Conservation (phyloP, 2,329 filamentous ascomycete genomes). For the Apiospora phragmitis region DNA sequence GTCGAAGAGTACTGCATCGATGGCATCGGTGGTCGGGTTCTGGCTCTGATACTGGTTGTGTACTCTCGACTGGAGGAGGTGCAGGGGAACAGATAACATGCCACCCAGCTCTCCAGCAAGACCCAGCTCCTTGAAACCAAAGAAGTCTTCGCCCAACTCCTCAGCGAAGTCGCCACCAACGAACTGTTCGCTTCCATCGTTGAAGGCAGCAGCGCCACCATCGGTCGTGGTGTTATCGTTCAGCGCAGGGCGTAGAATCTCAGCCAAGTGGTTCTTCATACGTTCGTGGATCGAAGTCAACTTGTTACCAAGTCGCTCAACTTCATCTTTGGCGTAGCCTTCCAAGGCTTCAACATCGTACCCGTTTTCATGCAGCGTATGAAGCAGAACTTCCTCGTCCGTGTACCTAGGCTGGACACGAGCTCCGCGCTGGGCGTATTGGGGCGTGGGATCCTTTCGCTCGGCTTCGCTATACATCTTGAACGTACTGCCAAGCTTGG, state of each 20-base stretch:
- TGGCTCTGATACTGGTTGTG: slow-evolving; percentile 82
- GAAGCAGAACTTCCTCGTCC: slow-evolving; percentile 82
- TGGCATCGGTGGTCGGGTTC: slow-evolving; percentile 59
- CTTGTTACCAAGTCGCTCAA: slow-evolving; percentile 81
- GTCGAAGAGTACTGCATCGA: slow-evolving; percentile 63
- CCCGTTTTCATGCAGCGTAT: slow-evolving; percentile 82
- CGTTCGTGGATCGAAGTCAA: slow-evolving; percentile 86
- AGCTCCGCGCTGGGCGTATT: slow-evolving; percentile 39
- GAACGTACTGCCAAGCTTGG: slow-evolving; percentile 77
- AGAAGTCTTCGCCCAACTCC: slow-evolving; percentile 97
- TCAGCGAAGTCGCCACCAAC: slow-evolving; percentile 96
- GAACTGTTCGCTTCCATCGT: slow-evolving; percentile 96
- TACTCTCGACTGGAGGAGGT: slow-evolving; percentile 89
- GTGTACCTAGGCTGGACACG: slow-evolving; percentile 68
- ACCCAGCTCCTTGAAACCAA: slow-evolving; percentile 94
- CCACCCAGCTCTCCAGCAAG: slow-evolving; percentile 90
- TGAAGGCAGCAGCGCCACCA: slow-evolving; percentile 80
- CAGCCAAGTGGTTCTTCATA: slow-evolving; percentile 90
- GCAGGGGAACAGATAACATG: slow-evolving; percentile 86
- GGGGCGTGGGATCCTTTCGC: slow-evolving; percentile 60
- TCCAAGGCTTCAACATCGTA: slow-evolving; percentile 81
- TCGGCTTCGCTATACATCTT: slow-evolving; percentile 83
- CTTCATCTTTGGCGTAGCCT: slow-evolving; percentile 85
- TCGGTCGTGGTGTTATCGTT: slow-evolving; percentile 76
- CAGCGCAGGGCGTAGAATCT: slow-evolving; percentile 87